Evolutionary conservation across 352 stramenopile genomes (phyloP).

Genomic region (Globisporangium acanthophoron): DNA sequence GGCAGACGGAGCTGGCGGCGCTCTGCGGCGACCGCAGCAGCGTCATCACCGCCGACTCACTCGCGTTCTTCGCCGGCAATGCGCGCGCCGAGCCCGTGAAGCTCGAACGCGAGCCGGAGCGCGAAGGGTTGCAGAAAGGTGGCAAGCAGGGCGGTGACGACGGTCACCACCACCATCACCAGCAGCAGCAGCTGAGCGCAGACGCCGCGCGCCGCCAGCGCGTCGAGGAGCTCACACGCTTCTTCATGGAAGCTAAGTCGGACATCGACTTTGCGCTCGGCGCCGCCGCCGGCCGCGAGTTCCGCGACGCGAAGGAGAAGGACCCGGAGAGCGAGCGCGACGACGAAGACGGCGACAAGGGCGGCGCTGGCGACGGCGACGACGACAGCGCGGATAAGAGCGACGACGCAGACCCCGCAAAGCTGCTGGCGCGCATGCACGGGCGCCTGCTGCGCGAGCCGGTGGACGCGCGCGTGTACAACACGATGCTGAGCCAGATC

Average conservation of each 20-base stretch:
- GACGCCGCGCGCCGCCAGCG: constrained; percentile 72
- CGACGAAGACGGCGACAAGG: constrained; percentile 51
- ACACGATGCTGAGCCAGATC: constrained; percentile 65
- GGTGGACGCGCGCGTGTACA: constrained; percentile 75
- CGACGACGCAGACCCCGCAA: constrained; percentile 35
- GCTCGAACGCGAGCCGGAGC: constrained; percentile 59
- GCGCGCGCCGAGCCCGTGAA: constrained; percentile 68
- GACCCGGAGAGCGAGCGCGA: constrained; percentile 60
- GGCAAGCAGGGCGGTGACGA: constrained; percentile 18
- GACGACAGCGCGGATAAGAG: constrained; percentile 53
- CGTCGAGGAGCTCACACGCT: constrained; percentile 83
- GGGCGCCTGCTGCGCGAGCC: constrained; percentile 53
- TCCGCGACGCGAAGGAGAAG: constrained; percentile 63
- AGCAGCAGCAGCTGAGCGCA: constrained; percentile 66
- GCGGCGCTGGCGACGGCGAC: constrained; percentile 55
- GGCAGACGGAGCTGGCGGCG: constrained; percentile 52
- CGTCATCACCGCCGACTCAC: constrained; percentile 68
- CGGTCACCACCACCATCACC: constrained; percentile 10
- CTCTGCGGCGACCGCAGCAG: constrained; percentile 72
- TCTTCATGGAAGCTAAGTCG: constrained; percentile 89
- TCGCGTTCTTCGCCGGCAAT: constrained; percentile 55
- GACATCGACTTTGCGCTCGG: constrained; percentile 86
- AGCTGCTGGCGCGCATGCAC: constrained; percentile 41
- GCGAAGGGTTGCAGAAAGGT: constrained; percentile 14
- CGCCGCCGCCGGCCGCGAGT: constrained; percentile 57